Conservation (phyloP, 225 moss, liverwort and hornwort genomes). For the Neckera pumila region DNA sequence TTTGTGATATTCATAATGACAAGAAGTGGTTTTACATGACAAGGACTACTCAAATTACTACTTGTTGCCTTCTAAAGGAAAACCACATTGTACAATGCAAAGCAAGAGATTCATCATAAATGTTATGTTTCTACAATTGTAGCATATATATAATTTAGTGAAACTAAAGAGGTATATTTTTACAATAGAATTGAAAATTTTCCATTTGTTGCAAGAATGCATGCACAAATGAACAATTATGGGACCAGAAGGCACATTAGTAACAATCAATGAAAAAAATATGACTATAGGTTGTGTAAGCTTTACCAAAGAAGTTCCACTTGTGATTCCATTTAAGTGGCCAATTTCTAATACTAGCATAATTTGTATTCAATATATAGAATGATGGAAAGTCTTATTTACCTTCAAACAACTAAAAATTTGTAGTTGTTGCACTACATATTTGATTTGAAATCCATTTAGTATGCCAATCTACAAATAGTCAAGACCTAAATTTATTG, state of each 20-base stretch:
- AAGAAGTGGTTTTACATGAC: background rate
- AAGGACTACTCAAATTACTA: accelerated
- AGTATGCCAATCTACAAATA: background rate
- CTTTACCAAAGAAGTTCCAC: no score
- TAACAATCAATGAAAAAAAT: background rate
- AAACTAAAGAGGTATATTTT: background rate
- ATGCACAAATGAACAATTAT: background rate
- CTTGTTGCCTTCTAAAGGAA: background rate
- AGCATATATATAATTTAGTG: background rate
- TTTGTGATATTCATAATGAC: background rate
- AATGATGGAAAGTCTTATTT: background rate
- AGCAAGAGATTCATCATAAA: background rate
- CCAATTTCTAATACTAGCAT: background rate
- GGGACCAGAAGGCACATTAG: background rate
- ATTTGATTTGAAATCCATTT: background rate
- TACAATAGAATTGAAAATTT: background rate
- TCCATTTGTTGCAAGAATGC: background rate
- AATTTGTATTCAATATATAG: background rate
- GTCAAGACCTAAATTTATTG: background rate
- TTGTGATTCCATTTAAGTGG: background rate
- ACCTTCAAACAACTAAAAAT: background rate
- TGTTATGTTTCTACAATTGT: background rate
- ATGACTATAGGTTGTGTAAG: background rate
- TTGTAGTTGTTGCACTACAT: background rate
- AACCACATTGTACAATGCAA: accelerated